A percentile compares a stretch with the other conserved stretches of the same genome.
phyloP scores from a whole-genome alignment of 2,329 filamentous ascomycete genomes.

The Massarina eburnea region DNA sequence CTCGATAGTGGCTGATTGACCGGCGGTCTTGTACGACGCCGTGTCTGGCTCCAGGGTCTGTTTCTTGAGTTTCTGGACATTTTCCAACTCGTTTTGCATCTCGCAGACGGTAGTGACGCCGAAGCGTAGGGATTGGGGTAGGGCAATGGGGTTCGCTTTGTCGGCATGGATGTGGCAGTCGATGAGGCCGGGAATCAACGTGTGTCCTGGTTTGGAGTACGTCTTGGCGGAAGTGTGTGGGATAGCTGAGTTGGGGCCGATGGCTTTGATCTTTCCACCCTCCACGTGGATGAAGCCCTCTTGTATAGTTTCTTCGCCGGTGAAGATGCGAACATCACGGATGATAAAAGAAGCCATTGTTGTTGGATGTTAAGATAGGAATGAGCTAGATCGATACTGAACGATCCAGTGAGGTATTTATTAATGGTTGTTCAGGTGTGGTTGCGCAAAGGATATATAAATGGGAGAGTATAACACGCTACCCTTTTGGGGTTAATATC shows the following conservation, averaged over 20 bases:
- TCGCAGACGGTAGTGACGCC: constrained; percentile 57
- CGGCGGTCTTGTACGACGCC: constrained; percentile 54
- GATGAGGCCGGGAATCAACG: constrained; percentile 54
- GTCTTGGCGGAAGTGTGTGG: constrained; percentile 19
- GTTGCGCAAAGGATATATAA: too few relatives aligned
- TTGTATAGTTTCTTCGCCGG: constrained; percentile 47
- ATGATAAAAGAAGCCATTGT: constrained; percentile 43
- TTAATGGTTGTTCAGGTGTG: too few relatives aligned
- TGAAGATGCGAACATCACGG: constrained; percentile 51
- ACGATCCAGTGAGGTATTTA: too few relatives aligned
- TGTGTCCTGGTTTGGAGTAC: constrained; percentile 50
- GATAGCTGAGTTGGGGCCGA: constrained; percentile 24
- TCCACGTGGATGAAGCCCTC: constrained; percentile 46
- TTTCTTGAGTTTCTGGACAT: constrained; percentile 31
- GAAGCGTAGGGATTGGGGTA: constrained; percentile 51
- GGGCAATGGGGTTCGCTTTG: constrained; percentile 41
- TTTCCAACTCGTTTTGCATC: constrained; percentile 46
- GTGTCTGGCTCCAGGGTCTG: constrained; percentile 36
- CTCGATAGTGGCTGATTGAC: constrained; percentile 53
- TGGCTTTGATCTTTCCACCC: constrained; percentile 44
- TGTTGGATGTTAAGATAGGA: not conserved
- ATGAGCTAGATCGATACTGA: not conserved
- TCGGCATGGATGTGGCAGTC: constrained; percentile 54
- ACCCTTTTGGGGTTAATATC: too few relatives aligned
- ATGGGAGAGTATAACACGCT: too few relatives aligned